Percentiles rank a stretch among this genome's conserved stretches.
Conservation (phyloP, 2,329 filamentous ascomycete genomes). For the Neodidymelliopsis sp. region DNA sequence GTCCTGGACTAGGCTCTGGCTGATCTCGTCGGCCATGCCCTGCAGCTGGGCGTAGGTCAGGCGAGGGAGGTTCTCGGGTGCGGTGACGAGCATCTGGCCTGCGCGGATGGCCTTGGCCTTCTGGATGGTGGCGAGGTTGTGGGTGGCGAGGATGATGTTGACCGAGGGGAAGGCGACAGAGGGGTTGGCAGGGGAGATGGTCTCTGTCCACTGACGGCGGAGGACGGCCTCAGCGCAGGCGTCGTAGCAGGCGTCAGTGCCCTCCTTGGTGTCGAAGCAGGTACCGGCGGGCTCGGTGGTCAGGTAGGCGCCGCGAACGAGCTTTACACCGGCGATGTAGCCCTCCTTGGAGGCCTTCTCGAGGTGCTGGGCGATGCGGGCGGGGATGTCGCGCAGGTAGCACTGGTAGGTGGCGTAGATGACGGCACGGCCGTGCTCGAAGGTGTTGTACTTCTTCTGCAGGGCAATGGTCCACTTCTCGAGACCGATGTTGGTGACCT, state of each 20-base stretch:
- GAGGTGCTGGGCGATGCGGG: conserved; percentile 56
- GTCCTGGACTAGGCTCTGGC: conserved; percentile 62
- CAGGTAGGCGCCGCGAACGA: conserved; percentile 66
- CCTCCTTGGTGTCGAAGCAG: conserved; percentile 63
- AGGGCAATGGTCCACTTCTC: conserved; percentile 81
- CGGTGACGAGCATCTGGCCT: conserved; percentile 49
- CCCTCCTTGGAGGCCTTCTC: conserved; percentile 53
- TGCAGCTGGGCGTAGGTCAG: conserved; percentile 80
- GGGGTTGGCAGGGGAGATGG: conserved; percentile 54
- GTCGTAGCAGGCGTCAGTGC: conserved; percentile 72
- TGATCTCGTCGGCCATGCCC: conserved; percentile 96
- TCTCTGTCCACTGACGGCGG: conserved; percentile 65
- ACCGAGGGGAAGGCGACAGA: conserved; percentile 52
- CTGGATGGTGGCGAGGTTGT: conserved; percentile 77
- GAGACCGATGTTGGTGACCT: conserved; percentile 78
- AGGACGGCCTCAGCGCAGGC: conserved; percentile 72
- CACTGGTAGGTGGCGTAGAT: conserved; percentile 73
- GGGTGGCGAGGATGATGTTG: conserved; percentile 77
- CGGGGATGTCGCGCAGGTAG: conserved; percentile 60
- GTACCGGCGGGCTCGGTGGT: conserved; percentile 57
- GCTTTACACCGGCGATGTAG: conserved; percentile 64
- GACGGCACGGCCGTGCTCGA: conserved; percentile 64
- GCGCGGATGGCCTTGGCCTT: conserved; percentile 60
- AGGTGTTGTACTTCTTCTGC: conserved; percentile 76
- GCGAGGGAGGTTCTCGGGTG: conserved; percentile 36